Evolutionary conservation across 2,329 filamentous ascomycete genomes (phyloP).

Genomic region (Trichoderma pleuroti): DNA sequence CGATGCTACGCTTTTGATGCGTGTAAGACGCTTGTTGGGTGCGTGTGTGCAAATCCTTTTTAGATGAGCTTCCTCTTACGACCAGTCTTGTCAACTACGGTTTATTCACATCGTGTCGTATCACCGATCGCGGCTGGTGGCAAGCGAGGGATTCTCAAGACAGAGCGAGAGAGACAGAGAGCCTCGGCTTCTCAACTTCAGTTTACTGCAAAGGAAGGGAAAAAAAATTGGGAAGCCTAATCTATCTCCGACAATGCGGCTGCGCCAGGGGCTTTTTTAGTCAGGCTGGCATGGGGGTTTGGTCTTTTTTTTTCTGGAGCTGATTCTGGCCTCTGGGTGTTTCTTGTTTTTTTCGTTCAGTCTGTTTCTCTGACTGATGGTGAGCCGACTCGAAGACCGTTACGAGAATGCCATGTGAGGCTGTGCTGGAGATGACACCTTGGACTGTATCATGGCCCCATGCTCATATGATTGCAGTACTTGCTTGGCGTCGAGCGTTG

Average conservation of each 20-base stretch:
- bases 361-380: not conserved
- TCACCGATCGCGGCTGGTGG: not conserved
- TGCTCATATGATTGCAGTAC: not conserved
- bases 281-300: not conserved
- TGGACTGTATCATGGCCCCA: not conserved
- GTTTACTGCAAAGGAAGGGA: not conserved
- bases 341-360: not conserved
- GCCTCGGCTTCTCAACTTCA: not conserved
- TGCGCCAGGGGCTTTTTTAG: not conserved
- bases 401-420: not conserved
- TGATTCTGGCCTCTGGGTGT: not conserved
- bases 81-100: not conserved
- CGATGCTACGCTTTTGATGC: not conserved
- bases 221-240: not conserved
- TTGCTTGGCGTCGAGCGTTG: not conserved
- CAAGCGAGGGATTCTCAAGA: not conserved
- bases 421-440: not conserved
- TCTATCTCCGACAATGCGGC: conserved; percentile 11
- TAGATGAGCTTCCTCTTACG: conserved; percentile 6
- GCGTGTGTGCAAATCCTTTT: not conserved
- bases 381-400: not conserved
- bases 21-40: conserved; percentile 4
- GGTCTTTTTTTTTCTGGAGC: not conserved
- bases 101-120: not conserved
- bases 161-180: not conserved